phyloP scores from a whole-genome alignment of 768 basidiomycete genomes.

The Xanthoconium stramineum region DNA sequence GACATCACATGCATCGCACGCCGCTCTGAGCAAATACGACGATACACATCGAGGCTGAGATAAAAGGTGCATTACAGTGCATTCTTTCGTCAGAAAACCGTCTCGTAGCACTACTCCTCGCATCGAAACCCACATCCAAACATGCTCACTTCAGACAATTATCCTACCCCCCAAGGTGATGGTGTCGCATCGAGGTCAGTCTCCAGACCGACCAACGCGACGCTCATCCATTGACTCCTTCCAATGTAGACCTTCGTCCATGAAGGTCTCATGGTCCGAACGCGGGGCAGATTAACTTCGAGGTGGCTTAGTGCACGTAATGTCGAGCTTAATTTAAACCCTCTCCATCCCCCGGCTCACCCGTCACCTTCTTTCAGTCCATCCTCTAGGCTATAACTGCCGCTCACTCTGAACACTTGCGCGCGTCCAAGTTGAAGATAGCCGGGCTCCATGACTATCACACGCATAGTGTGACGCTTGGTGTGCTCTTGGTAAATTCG shows the following conservation, averaged over 20 bases:
- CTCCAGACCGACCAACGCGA: no score
- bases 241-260: slow-evolving; percentile 1
- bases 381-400: slow-evolving; percentile 10
- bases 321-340: neutral
- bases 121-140: no score
- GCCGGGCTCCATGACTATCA: slow-evolving; percentile 28
- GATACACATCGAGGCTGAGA: neutral
- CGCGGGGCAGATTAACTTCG: slow-evolving; percentile 15
- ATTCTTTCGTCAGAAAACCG: neutral
- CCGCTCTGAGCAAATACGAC: neutral
- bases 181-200: neutral
- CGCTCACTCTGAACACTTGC: slow-evolving; percentile 11
- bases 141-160: no score
- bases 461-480: slow-evolving; percentile 26
- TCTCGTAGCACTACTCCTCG: no score
- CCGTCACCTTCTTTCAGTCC: neutral
- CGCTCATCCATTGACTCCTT: no score
- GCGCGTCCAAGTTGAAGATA: slow-evolving; percentile 21
- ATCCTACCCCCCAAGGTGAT: no score
- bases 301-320: neutral
- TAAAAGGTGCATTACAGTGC: neutral
- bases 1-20: neutral
- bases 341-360: neutral
- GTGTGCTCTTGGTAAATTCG: slow-evolving; percentile 18
- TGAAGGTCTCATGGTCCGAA: slow-evolving; percentile 1